Evolutionary conservation across 208 protist genomes (phyloP).

Genomic region (Lotmaria passim): DNA sequence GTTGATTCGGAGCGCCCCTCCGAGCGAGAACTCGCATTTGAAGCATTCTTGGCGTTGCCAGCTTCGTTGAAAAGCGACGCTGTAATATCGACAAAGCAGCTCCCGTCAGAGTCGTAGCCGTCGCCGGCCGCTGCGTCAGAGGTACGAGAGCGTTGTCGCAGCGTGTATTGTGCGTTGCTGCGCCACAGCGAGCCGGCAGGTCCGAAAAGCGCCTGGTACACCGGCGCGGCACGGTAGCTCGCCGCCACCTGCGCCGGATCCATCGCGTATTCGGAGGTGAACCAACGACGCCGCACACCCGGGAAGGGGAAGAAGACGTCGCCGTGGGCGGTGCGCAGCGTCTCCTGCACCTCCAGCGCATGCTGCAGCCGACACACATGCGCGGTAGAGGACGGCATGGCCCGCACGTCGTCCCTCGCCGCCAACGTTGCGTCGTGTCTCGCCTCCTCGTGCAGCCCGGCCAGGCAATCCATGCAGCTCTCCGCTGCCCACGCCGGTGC

Average conservation of each 20-base stretch:
- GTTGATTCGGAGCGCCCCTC: neutral
- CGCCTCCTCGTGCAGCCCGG: conserved; percentile 9
- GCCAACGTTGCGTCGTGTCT: neutral
- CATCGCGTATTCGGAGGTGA: conserved; percentile 68
- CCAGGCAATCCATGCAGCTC: conserved; percentile 51
- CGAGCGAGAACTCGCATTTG: too few species aligned
- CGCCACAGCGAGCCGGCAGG: conserved; percentile 25
- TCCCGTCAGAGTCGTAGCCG: neutral
- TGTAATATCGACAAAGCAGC: conserved; percentile 2
- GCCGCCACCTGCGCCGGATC: conserved; percentile 51
- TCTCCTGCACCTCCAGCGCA: conserved; percentile 43
- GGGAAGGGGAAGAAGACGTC: conserved; percentile 86
- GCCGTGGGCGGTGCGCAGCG: conserved; percentile 49
- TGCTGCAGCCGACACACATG: conserved; percentile 21
- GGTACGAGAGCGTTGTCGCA: neutral
- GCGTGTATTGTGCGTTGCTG: neutral
- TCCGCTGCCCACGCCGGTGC: conserved; percentile 53
- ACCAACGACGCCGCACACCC: conserved; percentile 67
- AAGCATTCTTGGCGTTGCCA: neutral
- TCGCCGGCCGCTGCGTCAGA: neutral
- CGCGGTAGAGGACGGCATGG: neutral
- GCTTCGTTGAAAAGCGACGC: neutral
- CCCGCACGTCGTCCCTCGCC: neutral
- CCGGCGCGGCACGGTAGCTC: conserved; percentile 45
- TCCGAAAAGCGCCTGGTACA: conserved; percentile 58